A percentile compares a stretch with the other conserved stretches of the same genome.
Evolutionary conservation across 805 yeast genomes (phyloP).

Genomic region (Saccharomyces paradoxus): DNA sequence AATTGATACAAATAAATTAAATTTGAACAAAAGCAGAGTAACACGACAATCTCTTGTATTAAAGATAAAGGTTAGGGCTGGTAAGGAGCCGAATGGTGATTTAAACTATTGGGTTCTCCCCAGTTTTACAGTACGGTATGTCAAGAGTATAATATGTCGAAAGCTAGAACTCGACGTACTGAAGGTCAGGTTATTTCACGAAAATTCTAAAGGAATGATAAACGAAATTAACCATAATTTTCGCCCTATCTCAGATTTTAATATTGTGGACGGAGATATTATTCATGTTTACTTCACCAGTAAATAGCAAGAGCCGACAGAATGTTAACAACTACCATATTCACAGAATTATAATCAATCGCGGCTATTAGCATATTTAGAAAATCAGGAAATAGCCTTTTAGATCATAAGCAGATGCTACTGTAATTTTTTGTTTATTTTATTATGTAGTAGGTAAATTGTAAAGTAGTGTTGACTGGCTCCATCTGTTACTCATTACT

Average conservation of each 20-base stretch:
- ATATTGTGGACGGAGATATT: constrained; percentile 8
- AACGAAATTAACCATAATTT: constrained; percentile 16
- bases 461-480: neutral
- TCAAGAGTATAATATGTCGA: constrained; percentile 17
- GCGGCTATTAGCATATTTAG: neutral
- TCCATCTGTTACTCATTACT: constrained; percentile 32
- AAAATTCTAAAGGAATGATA: constrained; percentile 1
- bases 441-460: neutral
- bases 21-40: constrained; percentile 7
- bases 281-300: constrained; percentile 3
- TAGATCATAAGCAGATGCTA: neutral
- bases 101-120: constrained; percentile 7
- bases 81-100: neutral
- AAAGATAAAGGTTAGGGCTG: constrained; percentile 5
- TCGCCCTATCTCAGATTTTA: constrained; percentile 12
- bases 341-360: neutral
- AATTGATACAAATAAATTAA: constrained; percentile 1
- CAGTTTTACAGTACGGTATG: constrained; percentile 15
- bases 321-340: neutral
- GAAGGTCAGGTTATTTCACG: constrained; percentile 7
- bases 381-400: neutral
- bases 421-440: neutral
- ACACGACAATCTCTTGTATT: constrained; percentile 7
- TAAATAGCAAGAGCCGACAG: neutral
- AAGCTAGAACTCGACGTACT: constrained; percentile 2